Evolutionary conservation across 352 stramenopile species (phyloP), one percentile per base, ranked within the genome.

Genomic region (Ochromonadaceae sp.): DNA sequence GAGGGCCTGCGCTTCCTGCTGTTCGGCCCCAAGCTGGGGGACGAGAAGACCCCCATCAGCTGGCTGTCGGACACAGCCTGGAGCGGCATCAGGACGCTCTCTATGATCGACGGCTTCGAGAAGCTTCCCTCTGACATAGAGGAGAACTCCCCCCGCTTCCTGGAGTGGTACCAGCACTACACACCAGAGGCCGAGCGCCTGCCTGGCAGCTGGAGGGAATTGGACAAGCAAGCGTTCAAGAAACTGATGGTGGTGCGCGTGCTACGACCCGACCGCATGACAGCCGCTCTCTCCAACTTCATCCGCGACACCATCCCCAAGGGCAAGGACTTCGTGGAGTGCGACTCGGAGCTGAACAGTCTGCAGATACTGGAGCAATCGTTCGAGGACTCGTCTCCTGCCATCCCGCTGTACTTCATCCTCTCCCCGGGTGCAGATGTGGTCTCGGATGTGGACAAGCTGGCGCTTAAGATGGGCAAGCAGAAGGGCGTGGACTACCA

Each of bases 351-450:
- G 34, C 56, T 81, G 3, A 78, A 83, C 41, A 60, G 50, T 39
- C 75, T 74, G 42, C 70, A 77, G 47, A 68, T 81, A 15, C 50
- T 82, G 57, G 71, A 78, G 60, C 72, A 81, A 35, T 87, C 82
- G 17, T 95, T 89, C 67, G 73, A 79, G 9, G 86, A 94, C 66
- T 88, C 81, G 2, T 90, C 75, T 15, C 78, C 84, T 1, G 78
- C 74, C 2, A 92, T 91, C 57, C 87, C 87, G 0, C 87, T 95
- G 40, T 94, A 95, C 65, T 95, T 95, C 62, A 81, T 95, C 49
- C 69, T 94, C n/a, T 91, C 86, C 60, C 85, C 86, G 1, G 87
- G 86, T 40, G 86, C 92, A 0, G 86, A 95, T 58, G 80, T 90
- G 2, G 91, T 85, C 2, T 81, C 81, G 31, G 90, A 88, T 79